Evolutionary conservation across 1,284 basidiomycete genomes (phyloP), one percentile per base, ranked within the genome.

Genomic region (Lignosus rhinocerotis): DNA sequence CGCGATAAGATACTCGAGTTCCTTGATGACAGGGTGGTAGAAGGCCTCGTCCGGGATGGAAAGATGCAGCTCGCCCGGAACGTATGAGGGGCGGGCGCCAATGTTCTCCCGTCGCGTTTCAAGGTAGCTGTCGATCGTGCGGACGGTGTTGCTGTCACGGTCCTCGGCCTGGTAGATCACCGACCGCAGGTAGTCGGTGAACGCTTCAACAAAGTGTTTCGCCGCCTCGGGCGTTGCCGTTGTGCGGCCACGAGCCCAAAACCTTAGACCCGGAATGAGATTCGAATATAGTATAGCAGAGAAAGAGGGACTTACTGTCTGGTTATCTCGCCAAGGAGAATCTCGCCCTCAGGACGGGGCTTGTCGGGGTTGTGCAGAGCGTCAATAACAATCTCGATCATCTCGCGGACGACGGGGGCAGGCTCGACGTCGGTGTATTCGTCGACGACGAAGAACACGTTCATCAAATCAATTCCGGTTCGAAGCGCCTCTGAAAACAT

Each of bases 401-500:
- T 62, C 21, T 61, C 32, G 11, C 60, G 66, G 42, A 69, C 70
- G 19, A 53, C 62, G 4, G 66, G 52, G 3, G 65, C 67, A 25
- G 64, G 56, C 30, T 71, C 68, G 0, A 71, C 63, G 54, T 80
- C 78, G 14, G 75, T 73, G 55, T 75, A 74, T 54, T 79, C 76
- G 58, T 80, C 78, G 43, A 78, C 69, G 10, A 77, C 70, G 59
- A 78, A 79, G 59, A 77, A 76, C 7, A 77, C 62, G 46, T 73
- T 74, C 72, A 78, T 76, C n/a, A 78, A 60, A 54, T 80, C 77
- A 59, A 75, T 75, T 2, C 64, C 66, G 17, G 62, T 67, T 8
- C 73, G 67, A 30, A 72, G 53, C 12, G 12, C 41, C 41, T 42
- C 41, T 42, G n/a, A 17, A 42, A 8, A 19, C 12, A 2, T 4